Evolutionary conservation across 2,329 filamentous ascomycete genomes (phyloP), one percentile per base, ranked within the genome.

Genomic region (Shiraia bambusicola): DNA sequence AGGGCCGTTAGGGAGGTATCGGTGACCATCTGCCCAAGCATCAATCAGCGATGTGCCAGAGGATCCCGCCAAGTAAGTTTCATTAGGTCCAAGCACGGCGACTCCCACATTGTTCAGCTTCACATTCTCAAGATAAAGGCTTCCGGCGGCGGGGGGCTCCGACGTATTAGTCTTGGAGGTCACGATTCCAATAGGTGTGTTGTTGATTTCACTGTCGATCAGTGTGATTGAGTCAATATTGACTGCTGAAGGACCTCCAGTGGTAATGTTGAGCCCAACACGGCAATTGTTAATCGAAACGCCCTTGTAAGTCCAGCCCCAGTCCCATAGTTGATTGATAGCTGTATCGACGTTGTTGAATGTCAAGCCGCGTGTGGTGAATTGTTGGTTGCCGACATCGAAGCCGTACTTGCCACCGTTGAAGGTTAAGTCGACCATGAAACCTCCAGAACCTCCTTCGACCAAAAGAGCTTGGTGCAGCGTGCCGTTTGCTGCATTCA

Each of bases 91-190:
- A 14, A 45, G 31, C 12, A 68, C 47, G 26, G 59, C 55, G 11
- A 49, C 44, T 3, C 36, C 65, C 4, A 80, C 76, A 40, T 79
- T 79, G 19, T 68, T 67, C 12, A 83, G 61, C 9, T 64, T 53
- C 91, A 81, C 66, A 37, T 81, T 82, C 49, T 83, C 79, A 26
- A 83, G 44, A 11, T 81, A 75, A 24, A 82, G 40, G 38, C 70
- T 74, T n/a, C 74, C 76, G 28, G 69, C 75, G 19, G 69, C 69
- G 5, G 65, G 64, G 5, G 72, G 73, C 22, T 73, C 65, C 17
- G 69, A 72, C 28, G 59, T 65, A 8, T 65, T 51, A n/a, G 65
- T 65, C 49, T 72, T 72, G 1, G 72, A 69, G 2, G 77, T 79
- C 2, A 69, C 45, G 24, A 84, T 71, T 19, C 73, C 80, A n/a